Conservation (phyloP, 345 rosid species). For the Brassica nigra region DNA sequence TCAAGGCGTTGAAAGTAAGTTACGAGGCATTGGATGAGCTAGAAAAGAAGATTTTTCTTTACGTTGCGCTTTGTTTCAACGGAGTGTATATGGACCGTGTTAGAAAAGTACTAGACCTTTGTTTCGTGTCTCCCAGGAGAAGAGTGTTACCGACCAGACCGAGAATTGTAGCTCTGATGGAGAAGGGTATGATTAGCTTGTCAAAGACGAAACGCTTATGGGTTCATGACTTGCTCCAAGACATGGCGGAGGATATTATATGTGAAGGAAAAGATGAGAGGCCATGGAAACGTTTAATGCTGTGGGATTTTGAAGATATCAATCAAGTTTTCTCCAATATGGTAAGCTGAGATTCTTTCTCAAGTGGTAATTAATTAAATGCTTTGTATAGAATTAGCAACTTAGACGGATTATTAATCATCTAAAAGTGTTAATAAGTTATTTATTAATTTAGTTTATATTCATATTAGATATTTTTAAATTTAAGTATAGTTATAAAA, state of each 20-base stretch:
- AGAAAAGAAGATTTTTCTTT: conserved; percentile 26
- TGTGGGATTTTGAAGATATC: conserved; percentile 40
- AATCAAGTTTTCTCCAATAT: conserved; percentile 14
- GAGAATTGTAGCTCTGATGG: conserved; percentile 32
- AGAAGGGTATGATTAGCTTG: conserved; percentile 37
- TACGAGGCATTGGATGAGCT: conserved; percentile 31
- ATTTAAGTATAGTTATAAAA: too few relatives aligned
- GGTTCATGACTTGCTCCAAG: conserved; percentile 43
- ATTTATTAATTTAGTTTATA: too few relatives aligned
- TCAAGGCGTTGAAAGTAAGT: conserved; percentile 33
- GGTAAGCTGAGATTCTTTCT: neutral
- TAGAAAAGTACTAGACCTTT: conserved; percentile 29
- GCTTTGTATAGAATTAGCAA: too few relatives aligned
- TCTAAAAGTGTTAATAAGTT: too few relatives aligned
- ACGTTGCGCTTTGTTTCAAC: conserved; percentile 36
- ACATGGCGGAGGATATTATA: conserved; percentile 37
- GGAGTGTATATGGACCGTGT: conserved; percentile 35
- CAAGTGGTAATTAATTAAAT: too few relatives aligned
- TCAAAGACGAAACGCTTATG: conserved; percentile 28
- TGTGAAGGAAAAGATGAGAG: conserved; percentile 20
- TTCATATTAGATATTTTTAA: too few relatives aligned
- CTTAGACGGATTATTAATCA: too few relatives aligned
- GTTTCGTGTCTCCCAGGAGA: conserved; percentile 36
- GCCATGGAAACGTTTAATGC: conserved; percentile 38
- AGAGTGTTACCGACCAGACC: conserved; percentile 27